These are phyloP conservation scores for Penicillium sclerotigenum DNA, from an alignment of 2,329 filamentous ascomycete species.

Conservation along the genomic window DNA sequence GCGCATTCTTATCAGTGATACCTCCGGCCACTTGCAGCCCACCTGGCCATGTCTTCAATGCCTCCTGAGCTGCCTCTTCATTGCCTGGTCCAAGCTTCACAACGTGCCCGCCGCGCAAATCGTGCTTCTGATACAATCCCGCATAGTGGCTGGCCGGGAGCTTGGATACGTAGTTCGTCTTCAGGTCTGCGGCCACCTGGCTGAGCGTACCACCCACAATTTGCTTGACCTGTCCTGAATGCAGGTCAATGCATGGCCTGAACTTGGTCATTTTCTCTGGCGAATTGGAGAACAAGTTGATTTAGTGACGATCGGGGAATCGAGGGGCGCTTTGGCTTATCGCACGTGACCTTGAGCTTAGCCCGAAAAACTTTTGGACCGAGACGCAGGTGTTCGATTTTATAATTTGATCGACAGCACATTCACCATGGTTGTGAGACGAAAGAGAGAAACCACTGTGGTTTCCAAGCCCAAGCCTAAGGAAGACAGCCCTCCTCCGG, in stretches of 20 bases:
- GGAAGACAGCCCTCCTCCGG: conserved; percentile 22
- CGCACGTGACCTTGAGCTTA: conserved; percentile 34
- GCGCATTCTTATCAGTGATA: conserved; percentile 80
- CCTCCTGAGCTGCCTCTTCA: conserved; percentile 71
- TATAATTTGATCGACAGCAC: conserved; percentile 4
- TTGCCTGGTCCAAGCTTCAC: conserved; percentile 95
- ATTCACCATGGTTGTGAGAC: conserved; percentile 44
- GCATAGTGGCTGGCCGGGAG: conserved; percentile 81
- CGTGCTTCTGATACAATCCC: conserved; percentile 71
- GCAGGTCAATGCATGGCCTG: conserved; percentile 92
- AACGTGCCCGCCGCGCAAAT: conserved; percentile 78
- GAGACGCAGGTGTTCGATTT: neutral
- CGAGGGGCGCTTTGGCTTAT: conserved; percentile 32
- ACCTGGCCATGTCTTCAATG: conserved; percentile 72
- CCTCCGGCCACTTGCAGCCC: conserved; percentile 91
- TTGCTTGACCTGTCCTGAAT: conserved; percentile 96
- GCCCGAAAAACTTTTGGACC: conserved; percentile 21
- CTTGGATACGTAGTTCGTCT: conserved; percentile 89
- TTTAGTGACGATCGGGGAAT: conserved; percentile 3
- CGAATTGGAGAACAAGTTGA: conserved; percentile 5
- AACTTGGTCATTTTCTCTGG: conserved; percentile 75
- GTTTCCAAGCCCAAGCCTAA: conserved; percentile 24
- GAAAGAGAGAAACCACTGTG: conserved; percentile 46
- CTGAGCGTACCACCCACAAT: conserved; percentile 94
- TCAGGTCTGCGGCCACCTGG: conserved; percentile 61